These are phyloP conservation scores for Penicillium sp. DNA, from an alignment of 2,329 filamentous ascomycete genomes.

Conservation along the genomic window DNA sequence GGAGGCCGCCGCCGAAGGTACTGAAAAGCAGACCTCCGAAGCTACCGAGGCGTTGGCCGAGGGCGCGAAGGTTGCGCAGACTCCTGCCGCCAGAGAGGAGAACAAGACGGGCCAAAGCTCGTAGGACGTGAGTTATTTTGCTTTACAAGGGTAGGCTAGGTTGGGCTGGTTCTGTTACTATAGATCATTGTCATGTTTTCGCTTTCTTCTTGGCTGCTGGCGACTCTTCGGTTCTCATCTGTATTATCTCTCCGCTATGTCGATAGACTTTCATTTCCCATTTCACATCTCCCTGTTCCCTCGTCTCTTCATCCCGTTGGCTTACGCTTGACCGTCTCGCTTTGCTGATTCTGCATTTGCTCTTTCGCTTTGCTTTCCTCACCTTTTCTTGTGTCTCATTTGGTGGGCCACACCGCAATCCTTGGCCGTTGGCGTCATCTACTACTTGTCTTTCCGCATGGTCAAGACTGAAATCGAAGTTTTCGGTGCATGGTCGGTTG, in stretches of 20 bases:
- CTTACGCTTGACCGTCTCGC: slow-evolving; percentile 6
- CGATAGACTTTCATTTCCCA: slow-evolving; percentile 24
- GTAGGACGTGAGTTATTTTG: slow-evolving; percentile 20
- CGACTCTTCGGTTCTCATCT: slow-evolving; percentile 22
- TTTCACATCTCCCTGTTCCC: neutral
- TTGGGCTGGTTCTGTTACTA: slow-evolving; percentile 8
- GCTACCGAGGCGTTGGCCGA: slow-evolving; percentile 47
- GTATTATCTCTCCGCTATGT: slow-evolving; percentile 27
- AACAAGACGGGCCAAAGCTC: slow-evolving; percentile 31
- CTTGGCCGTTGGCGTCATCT: neutral
- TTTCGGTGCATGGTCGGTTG: neutral
- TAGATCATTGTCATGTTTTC: slow-evolving; percentile 17
- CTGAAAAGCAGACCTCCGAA: slow-evolving; percentile 49
- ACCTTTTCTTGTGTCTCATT: neutral
- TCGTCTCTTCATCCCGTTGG: slow-evolving; percentile 8
- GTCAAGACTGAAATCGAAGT: slow-evolving; percentile 4
- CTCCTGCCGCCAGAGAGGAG: slow-evolving; percentile 23
- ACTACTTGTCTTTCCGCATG: slow-evolving; percentile 1
- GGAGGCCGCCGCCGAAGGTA: slow-evolving; percentile 51
- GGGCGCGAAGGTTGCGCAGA: slow-evolving; percentile 39
- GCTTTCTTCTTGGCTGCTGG: slow-evolving; percentile 6
- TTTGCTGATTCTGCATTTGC: slow-evolving; percentile 12
- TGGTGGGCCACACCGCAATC: neutral
- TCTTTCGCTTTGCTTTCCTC: neutral
- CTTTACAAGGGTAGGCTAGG: slow-evolving; percentile 8